Conservation (phyloP, 495 filamentous ascomycete species). For the Aspergillus cavernicola region DNA sequence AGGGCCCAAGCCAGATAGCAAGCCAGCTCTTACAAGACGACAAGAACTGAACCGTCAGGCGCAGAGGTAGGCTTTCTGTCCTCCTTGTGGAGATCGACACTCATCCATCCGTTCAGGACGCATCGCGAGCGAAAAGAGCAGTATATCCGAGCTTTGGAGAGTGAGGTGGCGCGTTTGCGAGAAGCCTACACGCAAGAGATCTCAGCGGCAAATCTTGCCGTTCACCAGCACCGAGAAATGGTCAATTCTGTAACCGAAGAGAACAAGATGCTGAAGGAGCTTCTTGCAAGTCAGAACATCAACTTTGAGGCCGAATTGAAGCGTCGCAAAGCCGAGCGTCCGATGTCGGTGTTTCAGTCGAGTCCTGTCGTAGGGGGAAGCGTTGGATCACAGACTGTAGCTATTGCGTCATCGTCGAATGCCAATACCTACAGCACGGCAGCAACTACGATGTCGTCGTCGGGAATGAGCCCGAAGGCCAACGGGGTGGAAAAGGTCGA, state of each 20-base stretch:
- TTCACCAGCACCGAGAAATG: slow-evolving; percentile 42
- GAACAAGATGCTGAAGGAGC: slow-evolving; percentile 70
- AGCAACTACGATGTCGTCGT: slow-evolving; percentile 35
- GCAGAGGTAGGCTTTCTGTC: slow-evolving; percentile 61
- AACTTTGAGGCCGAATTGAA: slow-evolving; percentile 43
- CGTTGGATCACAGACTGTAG: slow-evolving; percentile 30
- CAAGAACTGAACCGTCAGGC: slow-evolving; percentile 96
- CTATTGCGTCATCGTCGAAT: slow-evolving; percentile 23
- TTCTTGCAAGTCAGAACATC: slow-evolving; percentile 73
- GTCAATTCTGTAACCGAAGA: slow-evolving; percentile 48
- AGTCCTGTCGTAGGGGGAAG: slow-evolving; percentile 36
- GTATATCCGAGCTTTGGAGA: slow-evolving; percentile 91
- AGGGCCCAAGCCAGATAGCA: slow-evolving; percentile 95
- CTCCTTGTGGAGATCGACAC: background rate
- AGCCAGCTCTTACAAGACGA: slow-evolving; percentile 85
- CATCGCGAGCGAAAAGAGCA: slow-evolving; percentile 96
- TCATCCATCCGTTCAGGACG: slow-evolving; percentile 52
- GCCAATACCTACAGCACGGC: slow-evolving; percentile 33
- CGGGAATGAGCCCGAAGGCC: slow-evolving; percentile 32
- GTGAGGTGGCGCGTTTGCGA: slow-evolving; percentile 73
- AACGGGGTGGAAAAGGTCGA: slow-evolving; percentile 35
- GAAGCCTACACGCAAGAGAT: slow-evolving; percentile 44
- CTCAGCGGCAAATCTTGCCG: slow-evolving; percentile 31
- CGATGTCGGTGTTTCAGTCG: slow-evolving; percentile 23
- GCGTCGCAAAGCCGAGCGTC: slow-evolving; percentile 35